These are phyloP conservation scores for Boletus hoseneyae DNA, from an alignment of 1,284 basidiomycete genomes.

Conservation along the genomic window DNA sequence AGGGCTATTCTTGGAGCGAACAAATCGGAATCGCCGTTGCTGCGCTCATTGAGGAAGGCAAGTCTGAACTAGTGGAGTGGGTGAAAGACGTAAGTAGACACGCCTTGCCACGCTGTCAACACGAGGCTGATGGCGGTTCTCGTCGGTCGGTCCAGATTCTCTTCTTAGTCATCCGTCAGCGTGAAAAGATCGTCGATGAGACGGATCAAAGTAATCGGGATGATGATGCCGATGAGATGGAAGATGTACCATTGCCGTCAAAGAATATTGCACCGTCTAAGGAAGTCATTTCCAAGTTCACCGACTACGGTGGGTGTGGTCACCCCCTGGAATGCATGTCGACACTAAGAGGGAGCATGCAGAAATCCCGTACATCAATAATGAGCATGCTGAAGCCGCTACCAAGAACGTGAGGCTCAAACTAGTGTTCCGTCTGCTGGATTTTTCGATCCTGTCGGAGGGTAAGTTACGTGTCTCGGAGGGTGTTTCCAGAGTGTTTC, in stretches of 20 bases:
- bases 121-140: constrained; percentile 20
- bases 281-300: constrained; percentile 70
- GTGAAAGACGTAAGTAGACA: constrained; percentile 62
- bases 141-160: constrained; percentile 54
- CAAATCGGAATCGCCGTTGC: constrained; percentile 84
- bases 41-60: constrained; percentile 64
- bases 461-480: constrained; percentile 38
- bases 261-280: constrained; percentile 52
- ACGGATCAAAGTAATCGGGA: constrained; percentile 52
- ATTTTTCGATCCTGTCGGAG: constrained; percentile 59
- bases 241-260: constrained; percentile 37
- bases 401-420: constrained; percentile 77
- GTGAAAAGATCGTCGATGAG: constrained; percentile 68
- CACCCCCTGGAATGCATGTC: neutral
- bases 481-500: constrained; percentile 4
- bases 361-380: constrained; percentile 74
- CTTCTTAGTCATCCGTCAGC: constrained; percentile 58
- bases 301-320: constrained; percentile 64
- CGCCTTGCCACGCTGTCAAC: constrained; percentile 18
- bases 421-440: constrained; percentile 73
- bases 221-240: constrained; percentile 46
- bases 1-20: constrained; percentile 86
- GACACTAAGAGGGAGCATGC: constrained; percentile 9
- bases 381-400: constrained; percentile 73
- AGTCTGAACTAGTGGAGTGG: constrained; percentile 72